These are phyloP conservation scores for Exophiala mesophila DNA, from an alignment of 2,329 filamentous ascomycete genomes.

Conservation along the genomic window DNA sequence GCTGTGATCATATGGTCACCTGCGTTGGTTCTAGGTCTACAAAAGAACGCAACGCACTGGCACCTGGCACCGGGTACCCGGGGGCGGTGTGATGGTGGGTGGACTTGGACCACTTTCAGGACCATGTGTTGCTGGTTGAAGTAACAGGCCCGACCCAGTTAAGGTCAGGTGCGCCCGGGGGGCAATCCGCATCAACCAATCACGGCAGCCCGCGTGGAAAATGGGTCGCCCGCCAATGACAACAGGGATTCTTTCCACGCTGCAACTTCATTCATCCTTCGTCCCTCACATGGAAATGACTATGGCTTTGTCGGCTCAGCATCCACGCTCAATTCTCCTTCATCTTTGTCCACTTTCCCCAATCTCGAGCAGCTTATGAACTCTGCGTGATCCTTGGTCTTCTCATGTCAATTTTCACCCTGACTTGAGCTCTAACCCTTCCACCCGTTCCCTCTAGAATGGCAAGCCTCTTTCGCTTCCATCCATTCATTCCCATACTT, in stretches of 20 bases:
- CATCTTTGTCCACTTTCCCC: background rate
- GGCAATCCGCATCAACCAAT: background rate
- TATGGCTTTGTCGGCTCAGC: background rate
- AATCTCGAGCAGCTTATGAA: background rate
- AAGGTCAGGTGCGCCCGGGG: background rate
- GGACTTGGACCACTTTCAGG: no score
- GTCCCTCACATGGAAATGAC: background rate
- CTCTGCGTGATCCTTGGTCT: background rate
- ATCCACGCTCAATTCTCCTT: background rate
- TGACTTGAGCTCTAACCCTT: background rate
- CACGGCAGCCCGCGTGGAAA: background rate
- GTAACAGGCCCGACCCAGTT: background rate
- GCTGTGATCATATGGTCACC: no score
- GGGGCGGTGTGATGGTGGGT: no score
- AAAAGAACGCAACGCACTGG: no score
- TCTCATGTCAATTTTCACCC: background rate
- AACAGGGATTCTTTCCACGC: constrained; percentile 2
- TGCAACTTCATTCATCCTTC: no score
- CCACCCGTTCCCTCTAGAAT: constrained; percentile 10
- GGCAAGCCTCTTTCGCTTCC: constrained; percentile 15
- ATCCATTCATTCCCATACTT: constrained; percentile 20
- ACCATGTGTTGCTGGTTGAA: background rate
- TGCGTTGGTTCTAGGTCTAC: no score
- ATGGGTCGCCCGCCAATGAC: constrained; percentile 1
- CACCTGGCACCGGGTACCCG: no score